phyloP scores from a whole-genome alignment of 306 rosid species.

The Vigna reflexopilosa region DNA sequence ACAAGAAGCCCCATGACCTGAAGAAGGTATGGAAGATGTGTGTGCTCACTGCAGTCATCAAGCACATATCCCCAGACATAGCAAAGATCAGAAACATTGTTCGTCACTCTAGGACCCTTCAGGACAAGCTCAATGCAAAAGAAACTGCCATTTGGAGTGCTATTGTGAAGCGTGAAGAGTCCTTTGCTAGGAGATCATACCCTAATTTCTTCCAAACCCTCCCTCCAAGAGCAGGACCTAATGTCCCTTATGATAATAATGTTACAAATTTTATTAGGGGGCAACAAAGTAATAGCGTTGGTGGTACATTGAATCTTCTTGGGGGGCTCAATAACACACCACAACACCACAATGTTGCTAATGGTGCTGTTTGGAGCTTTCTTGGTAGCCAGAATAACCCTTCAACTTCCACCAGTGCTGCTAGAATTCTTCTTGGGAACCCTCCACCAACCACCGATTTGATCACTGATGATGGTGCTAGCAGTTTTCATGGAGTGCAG shows the following conservation, averaged over 20 bases:
- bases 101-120: conserved; percentile 62
- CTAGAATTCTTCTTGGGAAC: neutral
- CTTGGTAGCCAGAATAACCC: neutral
- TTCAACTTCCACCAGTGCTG: neutral
- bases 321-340: neutral
- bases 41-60: conserved; percentile 69
- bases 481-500: neutral
- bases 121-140: conserved; percentile 75
- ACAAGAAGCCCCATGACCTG: conserved; percentile 80
- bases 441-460: neutral
- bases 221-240: neutral
- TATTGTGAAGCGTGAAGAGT: conserved; percentile 63
- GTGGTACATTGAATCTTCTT: neutral
- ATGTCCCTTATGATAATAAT: too few relatives aligned
- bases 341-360: neutral
- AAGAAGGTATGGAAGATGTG: conserved; percentile 79
- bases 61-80: conserved; percentile 71
- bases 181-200: conserved; percentile 43
- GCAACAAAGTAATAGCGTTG: neutral
- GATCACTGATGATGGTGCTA: neutral
- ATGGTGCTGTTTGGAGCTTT: neutral
- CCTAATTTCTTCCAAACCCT: conserved; percentile 7
- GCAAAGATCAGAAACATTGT: conserved; percentile 60
- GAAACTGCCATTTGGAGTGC: conserved; percentile 75
- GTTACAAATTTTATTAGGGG: neutral